These are phyloP conservation scores for Firmiana major DNA, from an alignment of 345 rosid species.

Conservation along the genomic window DNA sequence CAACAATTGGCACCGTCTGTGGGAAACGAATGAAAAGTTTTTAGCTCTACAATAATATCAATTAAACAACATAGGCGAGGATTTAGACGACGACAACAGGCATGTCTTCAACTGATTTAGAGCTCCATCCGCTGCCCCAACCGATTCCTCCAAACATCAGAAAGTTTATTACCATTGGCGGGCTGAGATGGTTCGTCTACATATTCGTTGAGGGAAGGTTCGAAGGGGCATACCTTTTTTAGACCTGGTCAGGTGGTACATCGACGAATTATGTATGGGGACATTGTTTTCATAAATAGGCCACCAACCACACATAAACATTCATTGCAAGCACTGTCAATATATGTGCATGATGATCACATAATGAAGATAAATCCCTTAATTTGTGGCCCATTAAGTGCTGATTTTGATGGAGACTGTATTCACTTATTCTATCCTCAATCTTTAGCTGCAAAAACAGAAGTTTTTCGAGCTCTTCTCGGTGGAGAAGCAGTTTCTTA, in stretches of 20 bases:
- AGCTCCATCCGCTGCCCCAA: too few relatives aligned
- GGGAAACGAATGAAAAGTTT: too few relatives aligned
- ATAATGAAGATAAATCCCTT: constrained; percentile 88
- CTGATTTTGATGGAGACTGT: constrained; percentile 98
- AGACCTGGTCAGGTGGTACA: constrained; percentile 83
- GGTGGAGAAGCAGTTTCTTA: constrained; percentile 83
- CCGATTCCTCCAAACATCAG: too few relatives aligned
- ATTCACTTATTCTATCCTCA: constrained; percentile 91
- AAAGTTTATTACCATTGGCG: too few relatives aligned
- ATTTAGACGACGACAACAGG: too few relatives aligned
- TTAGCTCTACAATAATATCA: too few relatives aligned
- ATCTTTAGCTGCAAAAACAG: constrained; percentile 82
- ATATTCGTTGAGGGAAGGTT: constrained; percentile 82
- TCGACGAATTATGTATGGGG: constrained; percentile 87
- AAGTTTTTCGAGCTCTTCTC: constrained; percentile 87
- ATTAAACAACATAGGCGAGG: too few relatives aligned
- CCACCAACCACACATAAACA: constrained; percentile 97
- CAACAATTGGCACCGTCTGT: too few relatives aligned
- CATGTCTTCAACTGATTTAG: too few relatives aligned
- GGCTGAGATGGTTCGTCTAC: constrained; percentile 69
- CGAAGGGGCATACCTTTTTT: constrained; percentile 79
- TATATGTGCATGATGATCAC: constrained; percentile 87
- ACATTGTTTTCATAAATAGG: constrained; percentile 80
- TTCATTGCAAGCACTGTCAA: constrained; percentile 84
- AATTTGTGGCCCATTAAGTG: constrained; percentile 87